Conservation (phyloP, 2,329 filamentous ascomycete genomes). For the Colletotrichum sublineola region DNA sequence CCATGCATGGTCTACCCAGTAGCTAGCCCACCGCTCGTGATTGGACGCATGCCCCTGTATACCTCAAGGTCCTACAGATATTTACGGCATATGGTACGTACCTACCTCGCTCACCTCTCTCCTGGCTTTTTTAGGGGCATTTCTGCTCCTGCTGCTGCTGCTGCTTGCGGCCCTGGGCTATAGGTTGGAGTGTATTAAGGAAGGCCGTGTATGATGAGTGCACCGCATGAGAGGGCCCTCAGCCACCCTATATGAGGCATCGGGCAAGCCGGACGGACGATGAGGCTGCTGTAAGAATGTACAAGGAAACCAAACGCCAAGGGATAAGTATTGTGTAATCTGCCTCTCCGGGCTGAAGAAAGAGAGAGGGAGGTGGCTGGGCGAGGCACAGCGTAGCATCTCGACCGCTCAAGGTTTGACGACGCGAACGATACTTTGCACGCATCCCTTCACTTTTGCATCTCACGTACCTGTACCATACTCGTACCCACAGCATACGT, state of each 20-base stretch:
- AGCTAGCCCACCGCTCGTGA: neutral
- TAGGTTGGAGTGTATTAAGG: too few species aligned
- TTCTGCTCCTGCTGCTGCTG: neutral
- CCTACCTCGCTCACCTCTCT: constrained; percentile 2
- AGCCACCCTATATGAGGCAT: constrained; percentile 3
- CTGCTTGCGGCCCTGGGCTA: neutral
- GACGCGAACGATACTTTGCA: constrained; percentile 4
- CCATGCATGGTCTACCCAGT: constrained; percentile 30
- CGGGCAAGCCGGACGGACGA: neutral
- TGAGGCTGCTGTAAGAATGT: neutral
- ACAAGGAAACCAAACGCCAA: neutral
- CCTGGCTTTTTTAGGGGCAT: constrained; percentile 10
- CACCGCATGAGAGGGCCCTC: neutral
- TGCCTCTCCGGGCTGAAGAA: neutral
- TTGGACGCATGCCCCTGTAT: neutral
- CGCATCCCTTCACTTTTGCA: neutral
- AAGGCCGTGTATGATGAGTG: neutral
- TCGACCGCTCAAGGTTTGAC: constrained; percentile 24
- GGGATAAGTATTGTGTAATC: neutral
- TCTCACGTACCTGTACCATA: neutral
- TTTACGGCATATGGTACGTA: constrained; percentile 23
- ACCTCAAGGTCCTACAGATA: constrained; percentile 6
- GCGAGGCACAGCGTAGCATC: neutral
- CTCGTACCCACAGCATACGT: neutral
- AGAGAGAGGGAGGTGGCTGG: neutral